Conservation (phyloP, 148 eudicot genomes). For the Simmondsia chinensis region DNA sequence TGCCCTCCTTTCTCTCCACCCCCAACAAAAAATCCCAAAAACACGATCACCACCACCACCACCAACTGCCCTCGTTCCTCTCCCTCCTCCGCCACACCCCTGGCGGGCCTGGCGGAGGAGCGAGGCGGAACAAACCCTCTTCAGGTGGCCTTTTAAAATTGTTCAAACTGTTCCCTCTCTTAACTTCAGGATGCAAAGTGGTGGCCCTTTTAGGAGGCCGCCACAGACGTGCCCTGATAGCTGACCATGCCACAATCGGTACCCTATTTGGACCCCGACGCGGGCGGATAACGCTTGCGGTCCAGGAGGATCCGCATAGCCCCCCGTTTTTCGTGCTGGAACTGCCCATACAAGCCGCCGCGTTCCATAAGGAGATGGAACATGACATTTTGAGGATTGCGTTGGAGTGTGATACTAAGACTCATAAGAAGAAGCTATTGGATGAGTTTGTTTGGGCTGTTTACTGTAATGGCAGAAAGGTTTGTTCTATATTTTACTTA, state of each 20-base stretch:
- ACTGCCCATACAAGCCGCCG: conserved; percentile 42
- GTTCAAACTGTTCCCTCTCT: conserved; percentile 80
- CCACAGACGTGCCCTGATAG: conserved; percentile 39
- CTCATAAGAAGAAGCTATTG: conserved; percentile 41
- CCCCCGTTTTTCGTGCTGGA: conserved; percentile 52
- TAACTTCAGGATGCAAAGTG: conserved; percentile 80
- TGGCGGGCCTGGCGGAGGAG: conserved; percentile 19
- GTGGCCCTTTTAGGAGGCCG: conserved; percentile 49
- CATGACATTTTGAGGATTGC: conserved; percentile 49
- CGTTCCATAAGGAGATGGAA: conserved; percentile 72
- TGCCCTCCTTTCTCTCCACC: too few species aligned
- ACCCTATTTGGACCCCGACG: conserved; percentile 74
- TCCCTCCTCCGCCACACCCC: conserved; percentile 21
- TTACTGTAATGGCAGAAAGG: conserved; percentile 67
- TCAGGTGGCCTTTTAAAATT: conserved; percentile 23
- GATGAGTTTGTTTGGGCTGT: conserved; percentile 93
- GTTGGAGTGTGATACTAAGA: conserved; percentile 68
- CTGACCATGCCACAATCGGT: conserved; percentile 70
- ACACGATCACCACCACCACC: too few species aligned
- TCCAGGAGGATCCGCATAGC: conserved; percentile 70
- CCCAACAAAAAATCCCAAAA: too few species aligned
- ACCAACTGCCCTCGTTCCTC: conserved; percentile 24
- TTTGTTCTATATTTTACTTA: too few species aligned
- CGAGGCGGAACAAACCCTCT: conserved; percentile 4
- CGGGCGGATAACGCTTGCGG: conserved; percentile 54